Percentiles rank a stretch among this genome's conserved stretches.
phyloP scores from a whole-genome alignment of 805 yeast species.

The Kazachstania psychrophila region DNA sequence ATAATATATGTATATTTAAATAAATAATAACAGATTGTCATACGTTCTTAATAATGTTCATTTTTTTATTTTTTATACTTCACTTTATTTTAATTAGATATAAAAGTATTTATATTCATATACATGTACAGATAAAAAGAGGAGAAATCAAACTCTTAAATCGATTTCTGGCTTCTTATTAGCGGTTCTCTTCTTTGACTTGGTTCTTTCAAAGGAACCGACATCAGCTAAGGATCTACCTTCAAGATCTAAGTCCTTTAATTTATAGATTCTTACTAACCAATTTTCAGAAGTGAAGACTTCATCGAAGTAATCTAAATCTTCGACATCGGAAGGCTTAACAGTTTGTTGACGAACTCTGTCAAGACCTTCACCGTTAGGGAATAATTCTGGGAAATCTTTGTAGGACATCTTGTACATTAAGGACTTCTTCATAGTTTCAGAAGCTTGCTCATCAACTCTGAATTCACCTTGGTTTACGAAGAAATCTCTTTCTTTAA shows the following conservation, averaged over 20 bases:
- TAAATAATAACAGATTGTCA: background rate
- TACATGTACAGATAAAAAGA: background rate
- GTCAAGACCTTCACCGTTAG: slow-evolving; percentile 54
- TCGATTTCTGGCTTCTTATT: slow-evolving; percentile 49
- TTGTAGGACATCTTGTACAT: slow-evolving; percentile 94
- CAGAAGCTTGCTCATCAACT: slow-evolving; percentile 72
- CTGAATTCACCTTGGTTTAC: slow-evolving; percentile 80
- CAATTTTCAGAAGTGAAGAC: slow-evolving; percentile 93
- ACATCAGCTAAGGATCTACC: slow-evolving; percentile 70
- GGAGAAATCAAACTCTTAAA: slow-evolving; percentile 29
- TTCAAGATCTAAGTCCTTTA: slow-evolving; percentile 76
- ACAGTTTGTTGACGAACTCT: slow-evolving; percentile 83
- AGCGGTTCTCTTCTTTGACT: slow-evolving; percentile 15
- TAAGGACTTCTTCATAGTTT: slow-evolving; percentile 79
- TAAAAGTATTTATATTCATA: slow-evolving; percentile 2
- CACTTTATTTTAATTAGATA: slow-evolving; percentile 2
- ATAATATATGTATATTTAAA: background rate
- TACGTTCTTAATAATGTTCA: background rate
- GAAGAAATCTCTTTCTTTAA: slow-evolving; percentile 76
- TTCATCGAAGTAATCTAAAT: slow-evolving; percentile 77
- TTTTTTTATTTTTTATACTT: slow-evolving; percentile 4
- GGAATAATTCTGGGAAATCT: slow-evolving; percentile 66
- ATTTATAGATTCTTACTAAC: slow-evolving; percentile 90
- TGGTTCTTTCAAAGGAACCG: slow-evolving; percentile 40
- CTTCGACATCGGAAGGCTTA: slow-evolving; percentile 39